Conservation (phyloP, 2,329 filamentous ascomycete genomes). For the Dactylonectria estremocensis region DNA sequence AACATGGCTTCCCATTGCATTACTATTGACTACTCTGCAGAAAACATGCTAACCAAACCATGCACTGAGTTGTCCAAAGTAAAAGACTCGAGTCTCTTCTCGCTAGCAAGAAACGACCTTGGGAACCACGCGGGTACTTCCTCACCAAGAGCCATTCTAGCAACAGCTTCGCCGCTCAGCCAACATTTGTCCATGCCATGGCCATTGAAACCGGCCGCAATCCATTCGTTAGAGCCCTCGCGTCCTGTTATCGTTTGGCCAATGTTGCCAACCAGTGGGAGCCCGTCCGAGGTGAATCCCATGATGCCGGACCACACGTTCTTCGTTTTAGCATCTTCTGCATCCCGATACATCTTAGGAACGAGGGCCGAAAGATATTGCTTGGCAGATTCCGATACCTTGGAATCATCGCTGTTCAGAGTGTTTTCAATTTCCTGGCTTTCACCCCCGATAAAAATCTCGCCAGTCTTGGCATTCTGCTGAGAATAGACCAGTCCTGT, state of each 20-base stretch:
- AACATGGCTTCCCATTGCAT: too few relatives aligned
- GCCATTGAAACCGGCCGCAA: conserved; percentile 64
- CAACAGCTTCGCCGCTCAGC: conserved; percentile 61
- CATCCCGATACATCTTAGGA: conserved; percentile 49
- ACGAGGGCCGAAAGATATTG: conserved; percentile 56
- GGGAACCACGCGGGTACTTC: conserved; percentile 39
- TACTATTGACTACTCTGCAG: too few relatives aligned
- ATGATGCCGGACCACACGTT: conserved; percentile 64
- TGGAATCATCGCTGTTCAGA: conserved; percentile 60
- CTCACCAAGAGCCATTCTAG: conserved; percentile 44
- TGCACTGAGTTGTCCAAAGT: not conserved
- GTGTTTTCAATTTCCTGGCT: conserved; percentile 57
- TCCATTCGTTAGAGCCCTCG: conserved; percentile 57
- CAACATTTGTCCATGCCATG: conserved; percentile 68
- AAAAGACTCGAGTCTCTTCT: conserved; percentile 12
- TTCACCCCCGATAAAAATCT: conserved; percentile 68
- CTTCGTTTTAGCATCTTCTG: conserved; percentile 36
- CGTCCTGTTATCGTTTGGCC: conserved; percentile 44
- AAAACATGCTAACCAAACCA: too few relatives aligned
- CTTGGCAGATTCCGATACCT: conserved; percentile 52
- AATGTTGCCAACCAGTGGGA: conserved; percentile 64
- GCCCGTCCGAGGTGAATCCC: conserved; percentile 60
- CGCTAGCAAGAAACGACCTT: conserved; percentile 6
- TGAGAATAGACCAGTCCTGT: conserved; percentile 41
- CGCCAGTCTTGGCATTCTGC: conserved; percentile 50